These are phyloP conservation scores for Auricularia sp. DNA, from an alignment of 768 basidiomycete species.

Conservation along the genomic window DNA sequence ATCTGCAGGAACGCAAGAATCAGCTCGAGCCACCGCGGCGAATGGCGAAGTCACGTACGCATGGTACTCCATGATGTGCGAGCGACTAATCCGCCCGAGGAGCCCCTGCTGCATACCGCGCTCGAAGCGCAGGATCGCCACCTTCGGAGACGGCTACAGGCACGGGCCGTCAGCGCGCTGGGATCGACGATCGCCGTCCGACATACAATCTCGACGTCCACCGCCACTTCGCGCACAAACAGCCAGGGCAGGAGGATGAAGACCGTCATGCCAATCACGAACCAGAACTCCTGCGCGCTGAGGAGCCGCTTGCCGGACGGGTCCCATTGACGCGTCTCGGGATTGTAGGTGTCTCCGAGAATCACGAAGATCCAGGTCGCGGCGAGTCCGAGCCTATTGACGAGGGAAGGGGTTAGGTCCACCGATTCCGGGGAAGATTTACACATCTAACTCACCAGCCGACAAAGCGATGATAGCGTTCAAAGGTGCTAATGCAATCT, in stretches of 20 bases:
- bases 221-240: constrained; percentile 29
- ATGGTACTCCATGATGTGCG: constrained; percentile 29
- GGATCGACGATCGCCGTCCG: constrained; percentile 1
- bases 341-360: constrained; percentile 30
- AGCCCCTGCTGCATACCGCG: constrained; percentile 40
- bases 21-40: background rate
- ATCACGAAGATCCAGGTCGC: constrained; percentile 34
- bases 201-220: constrained; percentile 34
- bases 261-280: constrained; percentile 30
- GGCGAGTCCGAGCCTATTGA: constrained; percentile 17
- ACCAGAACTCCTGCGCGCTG: constrained; percentile 36
- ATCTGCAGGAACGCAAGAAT: background rate
- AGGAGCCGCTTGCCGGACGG: constrained; percentile 23
- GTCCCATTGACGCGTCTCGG: constrained; percentile 26
- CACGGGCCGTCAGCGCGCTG: background rate
- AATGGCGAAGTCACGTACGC: constrained; percentile 8
- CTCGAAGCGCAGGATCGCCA: constrained; percentile 31
- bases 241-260: constrained; percentile 33
- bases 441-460: constrained; percentile 24
- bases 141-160: constrained; percentile 32
- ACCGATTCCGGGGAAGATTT: constrained; percentile 9
- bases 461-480: constrained; percentile 34
- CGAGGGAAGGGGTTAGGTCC: constrained; percentile 9
- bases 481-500: constrained; percentile 25
- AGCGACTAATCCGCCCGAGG: constrained; percentile 31